Base-by-base conservation (phyloP, 768 basidiomycete genomes). In the Suillus lakei region DNA sequence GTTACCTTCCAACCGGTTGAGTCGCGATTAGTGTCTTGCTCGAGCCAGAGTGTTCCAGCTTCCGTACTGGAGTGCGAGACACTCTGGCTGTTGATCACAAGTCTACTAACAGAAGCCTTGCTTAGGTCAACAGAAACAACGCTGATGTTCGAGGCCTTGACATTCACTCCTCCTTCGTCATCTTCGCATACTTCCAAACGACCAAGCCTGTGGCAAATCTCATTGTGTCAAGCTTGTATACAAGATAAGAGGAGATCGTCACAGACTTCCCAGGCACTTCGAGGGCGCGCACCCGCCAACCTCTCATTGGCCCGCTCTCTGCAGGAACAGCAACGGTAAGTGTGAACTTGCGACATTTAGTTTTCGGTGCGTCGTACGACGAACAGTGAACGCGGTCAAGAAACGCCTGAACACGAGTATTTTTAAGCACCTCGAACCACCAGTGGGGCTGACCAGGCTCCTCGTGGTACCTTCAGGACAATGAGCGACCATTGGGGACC, bases 301-400 rank as follows among this genome's bases (percentile, higher is more conserved):
- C 94, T 71, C 88, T 82, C 62, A 94, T 74, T 2, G 90, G 80
- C 1, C 92, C 92, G 64, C 83, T 85, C 70, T 93, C 92, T 1
- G 80, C 71, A 0, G 95, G 93, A 38, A 84, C 81, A 1, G 88
- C 84, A 6, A 90, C 88, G 0, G 93, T 96, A 63, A 96, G 76
- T 2, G 90, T 93, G 73, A 93, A 95, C 23, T 13, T 12, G 23
- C 38, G 56, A 39, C 38, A 28, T 39, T 58, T 58, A 18, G 26
- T 15, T 18, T 39, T 58, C 26, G 38, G 13, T 8, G 28, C 28
- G 30, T 10, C 28, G 12, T 32, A 36, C 9, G 59, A 69, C n/a
- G 64, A 55, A 44, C 65, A 68, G 48, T 64, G 66, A 38, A 76
- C 65, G 0, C 73, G 66, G 36, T 86, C 80, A 55, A 95, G 66